Base-by-base conservation (phyloP, 176 grass and related monocot species). In the Aegilops bicornis region DNA sequence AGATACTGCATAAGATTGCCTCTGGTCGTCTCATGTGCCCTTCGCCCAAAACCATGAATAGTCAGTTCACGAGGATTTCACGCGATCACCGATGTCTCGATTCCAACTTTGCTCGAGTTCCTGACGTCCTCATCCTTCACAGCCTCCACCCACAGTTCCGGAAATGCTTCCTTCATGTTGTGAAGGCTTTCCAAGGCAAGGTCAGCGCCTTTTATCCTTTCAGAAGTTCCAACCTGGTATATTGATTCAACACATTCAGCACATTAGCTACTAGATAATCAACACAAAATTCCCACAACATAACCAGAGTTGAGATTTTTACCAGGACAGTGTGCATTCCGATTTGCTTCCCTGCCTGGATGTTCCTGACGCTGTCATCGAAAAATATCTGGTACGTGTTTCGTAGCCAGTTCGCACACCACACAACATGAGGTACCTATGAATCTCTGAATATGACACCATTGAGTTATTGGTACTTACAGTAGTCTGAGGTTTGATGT, bases 311-410 rank as follows among this genome's bases (percentile, higher is more conserved):
- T 31, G 59, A 25, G 23, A 60, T 20, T 48, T 76, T 54, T 83
- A 97, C 96, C 91, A 93, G 83, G 39, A 95, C 91, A 43, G 91
- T 94, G 30, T 70, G 84, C 80, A 98, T 87, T 61, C 91, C 89
- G 1, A 94, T 84, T 63, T 76, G 89, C 73, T 95, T 98, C 47
- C 83, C 96, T 39, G 96, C 80, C 61, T 90, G 89, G 7, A 98
- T 98, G 83, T 98, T 98, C 64, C 93, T 92, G 32, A 58, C 33
- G 45, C 93, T 98, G 68, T 98, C 96, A 65, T 98, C 91, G 37
- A 95, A 95, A 20, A 98, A 94, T 69, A 95, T 92, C 96, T 98
- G 83, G 68, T 3, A 80, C 47, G 54, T 79, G 85, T 76, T 79
- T 73, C 19, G 3, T 9, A 30, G 8, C 50, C 25, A 56, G 4